Percentiles rank a stretch among this genome's conserved stretches.
Evolutionary conservation across 768 basidiomycete genomes (phyloP).

Genomic region (Trametes coccinea): DNA sequence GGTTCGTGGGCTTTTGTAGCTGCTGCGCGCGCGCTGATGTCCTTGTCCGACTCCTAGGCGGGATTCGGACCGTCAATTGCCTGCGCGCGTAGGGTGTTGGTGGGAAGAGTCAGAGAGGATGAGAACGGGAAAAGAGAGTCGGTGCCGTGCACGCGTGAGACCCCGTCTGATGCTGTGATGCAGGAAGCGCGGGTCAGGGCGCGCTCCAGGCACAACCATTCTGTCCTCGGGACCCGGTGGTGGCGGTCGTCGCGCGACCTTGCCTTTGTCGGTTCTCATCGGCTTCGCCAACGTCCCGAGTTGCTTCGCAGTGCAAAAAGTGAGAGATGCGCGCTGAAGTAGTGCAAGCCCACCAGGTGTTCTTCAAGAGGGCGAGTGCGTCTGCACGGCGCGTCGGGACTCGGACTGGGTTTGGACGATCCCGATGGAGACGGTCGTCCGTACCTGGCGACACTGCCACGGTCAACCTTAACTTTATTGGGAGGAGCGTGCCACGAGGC

Average conservation of each 20-base stretch:
- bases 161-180: conserved; percentile 1
- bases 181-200: not conserved
- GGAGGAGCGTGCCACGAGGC: no score
- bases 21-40: conserved; percentile 1
- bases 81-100: not conserved
- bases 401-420: no score
- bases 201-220: not conserved
- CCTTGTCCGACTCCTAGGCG: not conserved
- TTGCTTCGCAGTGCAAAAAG: no score
- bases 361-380: no score
- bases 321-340: no score
- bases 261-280: not conserved
- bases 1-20: not conserved
- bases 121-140: not conserved
- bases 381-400: no score
- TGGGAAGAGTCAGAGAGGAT: not conserved
- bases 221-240: not conserved
- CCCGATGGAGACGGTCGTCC: no score
- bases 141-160: conserved; percentile 8
- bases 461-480: no score
- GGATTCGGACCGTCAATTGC: not conserved
- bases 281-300: not conserved
- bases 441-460: no score
- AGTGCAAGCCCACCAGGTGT: no score
- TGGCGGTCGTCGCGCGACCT: conserved; percentile 16